Percentiles rank a stretch among this genome's conserved stretches.
These are phyloP conservation scores for Penicillium hesseltinei DNA, from an alignment of 2,329 filamentous ascomycete species.

Conservation along the genomic window DNA sequence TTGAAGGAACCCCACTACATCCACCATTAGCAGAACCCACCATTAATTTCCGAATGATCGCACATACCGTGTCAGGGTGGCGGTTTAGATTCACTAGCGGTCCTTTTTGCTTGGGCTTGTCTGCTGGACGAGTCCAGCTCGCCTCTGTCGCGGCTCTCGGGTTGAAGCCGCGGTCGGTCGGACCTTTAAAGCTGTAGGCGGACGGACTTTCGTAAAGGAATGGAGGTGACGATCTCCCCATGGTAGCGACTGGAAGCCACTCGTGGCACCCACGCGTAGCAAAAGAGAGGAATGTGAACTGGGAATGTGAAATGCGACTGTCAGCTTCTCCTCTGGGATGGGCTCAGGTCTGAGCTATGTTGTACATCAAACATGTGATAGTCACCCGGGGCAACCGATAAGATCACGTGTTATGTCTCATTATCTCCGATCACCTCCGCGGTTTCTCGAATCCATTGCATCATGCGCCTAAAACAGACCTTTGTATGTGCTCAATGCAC, in stretches of 20 bases:
- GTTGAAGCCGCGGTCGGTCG: conserved; percentile 65
- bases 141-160: conserved; percentile 82
- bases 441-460: conserved; percentile 3
- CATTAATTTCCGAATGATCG: background rate
- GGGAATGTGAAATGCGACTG: conserved; percentile 22
- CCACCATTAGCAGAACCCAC: conserved; percentile 12
- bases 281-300: conserved; percentile 25
- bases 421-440: conserved; percentile 6
- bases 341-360: background rate
- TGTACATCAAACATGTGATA: conserved; percentile 20
- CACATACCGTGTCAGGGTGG: conserved; percentile 72
- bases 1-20: conserved; percentile 55
- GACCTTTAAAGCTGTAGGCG: conserved; percentile 53
- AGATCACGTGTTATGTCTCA: conserved; percentile 15
- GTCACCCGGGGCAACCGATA: conserved; percentile 35
- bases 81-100: conserved; percentile 79
- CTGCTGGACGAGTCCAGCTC: conserved; percentile 64
- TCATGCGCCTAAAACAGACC: conserved; percentile 28
- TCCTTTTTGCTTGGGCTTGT: conserved; percentile 66
- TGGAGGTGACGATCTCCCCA: conserved; percentile 60
- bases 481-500: conserved; percentile 35
- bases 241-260: conserved; percentile 34
- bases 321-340: conserved; percentile 1
- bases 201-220: conserved; percentile 68
- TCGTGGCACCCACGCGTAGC: conserved; percentile 36